Evolutionary conservation across 208 protist genomes (phyloP).

Genomic region (Kentomonas sorsogonicus): DNA sequence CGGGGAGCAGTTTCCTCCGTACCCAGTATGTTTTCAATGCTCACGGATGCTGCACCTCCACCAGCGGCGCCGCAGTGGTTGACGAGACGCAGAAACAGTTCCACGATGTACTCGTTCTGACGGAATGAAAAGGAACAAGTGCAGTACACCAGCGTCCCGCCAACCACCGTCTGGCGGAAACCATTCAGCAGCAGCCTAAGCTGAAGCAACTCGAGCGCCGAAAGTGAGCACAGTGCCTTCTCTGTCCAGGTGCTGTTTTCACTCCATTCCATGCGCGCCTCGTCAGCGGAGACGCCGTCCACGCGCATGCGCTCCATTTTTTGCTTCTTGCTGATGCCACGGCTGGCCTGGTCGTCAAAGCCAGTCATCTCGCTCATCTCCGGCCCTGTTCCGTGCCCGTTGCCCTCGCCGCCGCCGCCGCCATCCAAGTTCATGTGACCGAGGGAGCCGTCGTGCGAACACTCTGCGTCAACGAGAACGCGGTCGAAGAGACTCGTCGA

Average conservation of each 20-base stretch:
- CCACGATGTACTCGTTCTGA: constrained; percentile 89
- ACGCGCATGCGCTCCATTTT: constrained; percentile 65
- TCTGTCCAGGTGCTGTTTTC: background rate
- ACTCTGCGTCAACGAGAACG: constrained; percentile 87
- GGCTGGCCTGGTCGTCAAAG: background rate
- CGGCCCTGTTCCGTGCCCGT: constrained; percentile 35
- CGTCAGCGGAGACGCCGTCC: constrained; percentile 1
- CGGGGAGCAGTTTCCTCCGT: background rate
- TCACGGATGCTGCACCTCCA: no score
- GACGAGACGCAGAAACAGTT: constrained; percentile 37
- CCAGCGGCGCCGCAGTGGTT: no score
- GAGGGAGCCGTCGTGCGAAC: constrained; percentile 87
- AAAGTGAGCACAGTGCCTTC: background rate
- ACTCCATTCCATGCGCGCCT: background rate
- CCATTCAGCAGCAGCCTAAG: constrained; percentile 66
- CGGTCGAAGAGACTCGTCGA: constrained; percentile 83
- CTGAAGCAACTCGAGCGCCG: constrained; percentile 47
- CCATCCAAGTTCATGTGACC: constrained; percentile 43
- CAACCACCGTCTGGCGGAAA: constrained; percentile 55
- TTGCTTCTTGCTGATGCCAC: constrained; percentile 50
- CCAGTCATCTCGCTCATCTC: background rate
- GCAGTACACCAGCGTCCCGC: constrained; percentile 90
- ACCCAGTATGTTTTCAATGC: no score
- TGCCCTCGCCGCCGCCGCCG: constrained; percentile 32
- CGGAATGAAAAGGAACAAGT: constrained; percentile 89